Evolutionary conservation across 2,329 filamentous ascomycete species (phyloP), one percentile per base, ranked within the genome.

Genomic region (Ophiostoma montium): DNA sequence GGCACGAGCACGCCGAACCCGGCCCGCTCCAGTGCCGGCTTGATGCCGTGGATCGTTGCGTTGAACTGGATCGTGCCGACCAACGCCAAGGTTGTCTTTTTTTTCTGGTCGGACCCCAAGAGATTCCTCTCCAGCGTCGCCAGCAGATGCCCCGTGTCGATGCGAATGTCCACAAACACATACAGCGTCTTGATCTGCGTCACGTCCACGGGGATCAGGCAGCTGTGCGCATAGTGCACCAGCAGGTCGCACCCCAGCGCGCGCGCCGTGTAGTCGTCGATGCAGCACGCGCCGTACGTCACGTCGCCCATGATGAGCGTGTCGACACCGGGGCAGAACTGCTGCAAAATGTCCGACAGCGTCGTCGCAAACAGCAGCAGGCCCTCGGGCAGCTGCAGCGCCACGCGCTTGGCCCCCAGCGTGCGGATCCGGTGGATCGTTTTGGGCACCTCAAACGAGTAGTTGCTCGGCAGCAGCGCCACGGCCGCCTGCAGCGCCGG

Each of bases 41-140:
- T 80, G 13, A 94, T 79, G 15, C 86, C 86, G 65, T 98, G 92
- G 31, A 98, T 82, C 0, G 92, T 95, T 33, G 89, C 86, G 66
- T 98, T 98, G 74, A 98, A 98, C 64, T 98, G 92, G 57, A 98
- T 98, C 0, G 92, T 98, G 44, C 92, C 90, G 15, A 98, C 90
- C 57, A 95, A 76, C 5, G 92, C 92, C 51, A 98, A 81, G 0
- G 83, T 90, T 67, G 92, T 94, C 2, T 96, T 81, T 0, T 82
- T 90, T 66, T 92, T 94, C 3, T 86, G 23, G 85, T 66, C n/a
- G n/a, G 92, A 94, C 2, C 80, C 72, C 62, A 96, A 47, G 23
- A 56, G 95, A 62, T 95, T 98, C 53, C 87, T 81, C 61, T 88
- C 84, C 43, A 98, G 72, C 0, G 89, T 92, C 9, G 85, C 84